Percentiles rank a stretch among this genome's conserved stretches.
Evolutionary conservation across 108 stramenopile species (phyloP).

Genomic region (Bacterosira constricta): DNA sequence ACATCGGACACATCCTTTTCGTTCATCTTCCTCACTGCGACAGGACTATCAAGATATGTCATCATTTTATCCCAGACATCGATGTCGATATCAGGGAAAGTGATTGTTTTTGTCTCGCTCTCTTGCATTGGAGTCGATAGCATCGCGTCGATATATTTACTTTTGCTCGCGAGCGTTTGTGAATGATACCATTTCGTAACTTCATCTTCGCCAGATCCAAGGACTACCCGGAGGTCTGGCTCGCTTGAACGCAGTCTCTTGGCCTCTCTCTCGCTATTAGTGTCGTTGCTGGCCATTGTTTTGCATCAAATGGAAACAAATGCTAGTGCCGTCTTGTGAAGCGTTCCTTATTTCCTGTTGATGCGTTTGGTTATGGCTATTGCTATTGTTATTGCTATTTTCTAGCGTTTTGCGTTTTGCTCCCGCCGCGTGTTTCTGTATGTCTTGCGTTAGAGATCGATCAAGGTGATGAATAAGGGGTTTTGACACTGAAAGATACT

Average conservation of each 20-base stretch:
- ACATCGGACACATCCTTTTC: slow-evolving; percentile 2
- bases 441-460: too few relatives aligned
- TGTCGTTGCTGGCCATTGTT: too few relatives aligned
- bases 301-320: too few relatives aligned
- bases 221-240: slow-evolving; percentile 13
- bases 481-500: too few relatives aligned
- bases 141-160: slow-evolving; percentile 24
- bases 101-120: slow-evolving; percentile 9
- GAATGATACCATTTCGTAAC: slow-evolving; percentile 6
- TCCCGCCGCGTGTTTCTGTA: too few relatives aligned
- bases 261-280: not conserved
- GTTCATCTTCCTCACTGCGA: slow-evolving; percentile 5
- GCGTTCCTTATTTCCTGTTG: too few relatives aligned
- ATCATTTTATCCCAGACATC: slow-evolving; percentile 2
- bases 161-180: slow-evolving; percentile 3
- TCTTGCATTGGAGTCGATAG: slow-evolving; percentile 18
- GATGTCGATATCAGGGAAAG: slow-evolving; percentile 17
- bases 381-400: too few relatives aligned
- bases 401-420: too few relatives aligned
- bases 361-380: too few relatives aligned
- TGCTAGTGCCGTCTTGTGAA: too few relatives aligned
- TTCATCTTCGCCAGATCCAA: slow-evolving; percentile 4
- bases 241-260: not conserved
- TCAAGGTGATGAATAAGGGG: too few relatives aligned
- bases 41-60: slow-evolving; percentile 6